Conservation (phyloP, 768 basidiomycete genomes). For the Lentinula edodes region DNA sequence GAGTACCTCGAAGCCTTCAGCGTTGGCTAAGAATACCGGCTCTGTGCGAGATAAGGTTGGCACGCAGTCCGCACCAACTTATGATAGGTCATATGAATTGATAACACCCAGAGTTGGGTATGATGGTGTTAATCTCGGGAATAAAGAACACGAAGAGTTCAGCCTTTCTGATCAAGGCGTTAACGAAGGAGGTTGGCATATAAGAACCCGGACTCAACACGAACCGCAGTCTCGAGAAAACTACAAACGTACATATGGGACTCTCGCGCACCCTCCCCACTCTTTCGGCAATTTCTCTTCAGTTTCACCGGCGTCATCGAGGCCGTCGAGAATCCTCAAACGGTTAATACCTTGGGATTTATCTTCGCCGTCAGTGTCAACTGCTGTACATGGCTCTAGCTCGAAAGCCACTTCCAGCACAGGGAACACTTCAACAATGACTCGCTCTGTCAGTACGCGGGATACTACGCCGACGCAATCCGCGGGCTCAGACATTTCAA, state of each 20-base stretch:
- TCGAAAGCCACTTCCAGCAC: background rate
- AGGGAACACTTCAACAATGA: background rate
- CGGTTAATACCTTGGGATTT: slow-evolving; percentile 5
- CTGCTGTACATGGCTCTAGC: background rate
- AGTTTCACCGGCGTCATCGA: background rate
- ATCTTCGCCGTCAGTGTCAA: background rate
- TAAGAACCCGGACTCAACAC: background rate
- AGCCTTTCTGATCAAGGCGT: background rate
- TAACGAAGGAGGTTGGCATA: background rate
- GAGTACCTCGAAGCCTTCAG: background rate
- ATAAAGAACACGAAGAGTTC: background rate
- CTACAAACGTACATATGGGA: background rate
- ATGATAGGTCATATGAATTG: background rate
- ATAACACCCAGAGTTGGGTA: background rate
- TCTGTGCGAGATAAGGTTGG: background rate
- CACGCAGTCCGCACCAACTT: background rate
- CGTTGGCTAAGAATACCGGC: background rate
- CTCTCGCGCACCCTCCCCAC: background rate
- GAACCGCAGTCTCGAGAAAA: background rate
- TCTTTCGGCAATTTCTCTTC: background rate
- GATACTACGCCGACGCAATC: slow-evolving; percentile 1
- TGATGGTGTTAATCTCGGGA: background rate
- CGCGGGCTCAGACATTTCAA: background rate
- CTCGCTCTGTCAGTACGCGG: background rate
- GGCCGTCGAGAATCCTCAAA: background rate